Conservation (phyloP, 331 rosid genomes). For the Malus hybrid region DNA sequence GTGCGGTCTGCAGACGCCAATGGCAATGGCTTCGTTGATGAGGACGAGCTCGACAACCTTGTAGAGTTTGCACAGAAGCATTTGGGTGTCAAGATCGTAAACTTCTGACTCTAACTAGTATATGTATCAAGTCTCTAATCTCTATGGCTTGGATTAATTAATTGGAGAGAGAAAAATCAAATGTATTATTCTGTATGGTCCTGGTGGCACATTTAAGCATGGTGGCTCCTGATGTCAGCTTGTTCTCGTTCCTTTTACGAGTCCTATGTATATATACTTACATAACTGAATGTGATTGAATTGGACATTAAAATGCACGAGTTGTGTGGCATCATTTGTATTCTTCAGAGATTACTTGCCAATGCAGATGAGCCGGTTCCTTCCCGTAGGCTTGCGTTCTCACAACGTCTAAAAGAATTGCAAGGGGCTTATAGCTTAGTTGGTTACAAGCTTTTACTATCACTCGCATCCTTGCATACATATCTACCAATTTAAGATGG, state of each 20-base stretch:
- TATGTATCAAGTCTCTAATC: background rate
- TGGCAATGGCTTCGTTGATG: constrained; percentile 13
- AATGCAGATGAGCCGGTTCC: too few relatives aligned
- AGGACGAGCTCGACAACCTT: constrained; percentile 15
- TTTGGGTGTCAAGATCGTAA: background rate
- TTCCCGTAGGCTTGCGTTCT: too few relatives aligned
- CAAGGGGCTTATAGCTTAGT: too few relatives aligned
- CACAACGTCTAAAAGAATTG: too few relatives aligned
- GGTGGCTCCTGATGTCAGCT: background rate
- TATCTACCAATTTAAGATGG: too few relatives aligned
- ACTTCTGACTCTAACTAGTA: background rate
- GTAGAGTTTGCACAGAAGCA: constrained; percentile 15
- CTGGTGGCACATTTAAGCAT: background rate
- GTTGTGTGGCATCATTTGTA: too few relatives aligned
- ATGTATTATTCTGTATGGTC: background rate
- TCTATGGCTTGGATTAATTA: background rate
- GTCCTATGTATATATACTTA: background rate
- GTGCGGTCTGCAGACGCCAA: background rate
- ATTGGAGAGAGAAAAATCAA: background rate
- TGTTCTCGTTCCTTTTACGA: background rate
- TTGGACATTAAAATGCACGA: too few relatives aligned
- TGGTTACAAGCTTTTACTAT: too few relatives aligned
- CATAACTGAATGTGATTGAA: too few relatives aligned
- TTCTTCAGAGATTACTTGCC: too few relatives aligned
- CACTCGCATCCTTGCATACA: too few relatives aligned